These are phyloP conservation scores for Hypomontagnella monticulosa DNA, from an alignment of 495 filamentous ascomycete species.

Conservation along the genomic window DNA sequence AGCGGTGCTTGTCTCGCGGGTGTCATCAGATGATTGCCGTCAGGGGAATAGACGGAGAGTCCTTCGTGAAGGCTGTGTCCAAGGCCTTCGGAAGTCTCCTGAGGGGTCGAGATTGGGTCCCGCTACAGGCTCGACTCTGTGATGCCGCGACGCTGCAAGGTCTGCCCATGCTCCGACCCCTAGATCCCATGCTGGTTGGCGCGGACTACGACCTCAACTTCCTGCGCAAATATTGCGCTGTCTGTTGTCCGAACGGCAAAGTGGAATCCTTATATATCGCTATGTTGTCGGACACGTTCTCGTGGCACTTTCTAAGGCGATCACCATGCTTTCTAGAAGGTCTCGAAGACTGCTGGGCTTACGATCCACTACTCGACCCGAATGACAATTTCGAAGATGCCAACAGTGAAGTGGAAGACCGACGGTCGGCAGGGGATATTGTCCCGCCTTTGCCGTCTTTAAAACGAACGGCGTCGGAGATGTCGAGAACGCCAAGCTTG, in stretches of 20 bases:
- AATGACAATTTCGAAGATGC: slow-evolving; percentile 49
- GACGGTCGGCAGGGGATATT: slow-evolving; percentile 61
- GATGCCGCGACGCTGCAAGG: slow-evolving; percentile 62
- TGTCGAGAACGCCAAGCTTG: slow-evolving; percentile 59
- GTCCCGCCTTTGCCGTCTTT: slow-evolving; percentile 52
- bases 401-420: slow-evolving; percentile 49
- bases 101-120: slow-evolving; percentile 60
- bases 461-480: slow-evolving; percentile 59
- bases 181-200: slow-evolving; percentile 52
- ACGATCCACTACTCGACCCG: slow-evolving; percentile 58
- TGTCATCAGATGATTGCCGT: slow-evolving; percentile 63
- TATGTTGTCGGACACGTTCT: slow-evolving; percentile 59
- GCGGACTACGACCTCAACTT: slow-evolving; percentile 58
- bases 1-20: slow-evolving; percentile 65
- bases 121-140: slow-evolving; percentile 64
- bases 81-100: slow-evolving; percentile 61
- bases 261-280: slow-evolving; percentile 66
- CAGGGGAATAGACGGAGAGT: slow-evolving; percentile 56
- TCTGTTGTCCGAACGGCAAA: slow-evolving; percentile 59
- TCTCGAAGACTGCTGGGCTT: slow-evolving; percentile 61
- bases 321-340: slow-evolving; percentile 58
- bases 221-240: slow-evolving; percentile 58
- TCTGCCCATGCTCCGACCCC: slow-evolving; percentile 64
- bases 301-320: slow-evolving; percentile 55
- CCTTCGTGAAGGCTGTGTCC: slow-evolving; percentile 57